These are phyloP conservation scores for Scedosporium apiospermum DNA, from an alignment of 2,329 filamentous ascomycete genomes.

Conservation along the genomic window DNA sequence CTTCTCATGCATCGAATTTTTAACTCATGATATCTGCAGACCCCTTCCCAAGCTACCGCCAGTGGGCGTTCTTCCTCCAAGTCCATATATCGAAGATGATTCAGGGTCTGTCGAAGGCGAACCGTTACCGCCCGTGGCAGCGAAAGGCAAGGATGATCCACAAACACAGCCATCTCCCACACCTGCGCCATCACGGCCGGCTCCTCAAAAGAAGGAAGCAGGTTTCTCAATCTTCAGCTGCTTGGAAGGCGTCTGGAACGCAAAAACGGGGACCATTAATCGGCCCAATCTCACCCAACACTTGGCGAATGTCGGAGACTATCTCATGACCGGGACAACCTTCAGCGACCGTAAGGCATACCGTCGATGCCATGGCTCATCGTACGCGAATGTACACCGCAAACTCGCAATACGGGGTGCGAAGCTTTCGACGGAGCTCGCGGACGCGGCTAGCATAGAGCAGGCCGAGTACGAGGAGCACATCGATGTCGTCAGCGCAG, in stretches of 20 bases:
- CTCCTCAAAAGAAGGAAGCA: no score
- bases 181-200: neutral
- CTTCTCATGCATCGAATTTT: neutral
- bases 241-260: neutral
- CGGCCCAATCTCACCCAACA: neutral
- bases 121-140: neutral
- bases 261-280: neutral
- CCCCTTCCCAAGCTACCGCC: neutral
- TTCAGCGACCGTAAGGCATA: slow-evolving; percentile 12
- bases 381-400: slow-evolving; percentile 10
- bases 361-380: slow-evolving; percentile 9
- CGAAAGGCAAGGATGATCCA: neutral
- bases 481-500: slow-evolving; percentile 16
- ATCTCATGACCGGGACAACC: slow-evolving; percentile 9
- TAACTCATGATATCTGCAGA: neutral
- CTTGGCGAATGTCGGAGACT: slow-evolving; percentile 10
- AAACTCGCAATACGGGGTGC: neutral
- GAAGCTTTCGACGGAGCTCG: neutral
- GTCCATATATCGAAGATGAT: no score
- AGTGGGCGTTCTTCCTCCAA: neutral
- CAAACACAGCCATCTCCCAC: neutral
- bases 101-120: no score
- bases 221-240: neutral
- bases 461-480: slow-evolving; percentile 10
- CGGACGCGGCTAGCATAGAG: neutral